phyloP scores from a whole-genome alignment of 1,139 yeast genomes.

The Casaregolazyma suthepensis region DNA sequence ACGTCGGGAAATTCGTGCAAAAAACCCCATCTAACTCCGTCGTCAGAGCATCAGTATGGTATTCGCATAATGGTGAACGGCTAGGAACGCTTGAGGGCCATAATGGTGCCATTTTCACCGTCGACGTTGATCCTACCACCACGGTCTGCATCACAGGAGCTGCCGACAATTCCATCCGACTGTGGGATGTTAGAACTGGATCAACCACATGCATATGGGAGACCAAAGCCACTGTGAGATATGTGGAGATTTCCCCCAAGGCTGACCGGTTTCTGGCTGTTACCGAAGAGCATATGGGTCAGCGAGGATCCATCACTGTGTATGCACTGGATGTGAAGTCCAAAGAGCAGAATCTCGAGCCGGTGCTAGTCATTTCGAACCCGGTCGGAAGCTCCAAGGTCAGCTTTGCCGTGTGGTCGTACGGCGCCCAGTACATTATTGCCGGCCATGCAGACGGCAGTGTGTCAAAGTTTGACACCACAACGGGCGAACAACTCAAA shows the following conservation, averaged over 20 bases:
- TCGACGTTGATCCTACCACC: conserved; percentile 71
- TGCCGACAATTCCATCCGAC: conserved; percentile 79
- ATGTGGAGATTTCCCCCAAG: conserved; percentile 80
- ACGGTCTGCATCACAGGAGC: conserved; percentile 78
- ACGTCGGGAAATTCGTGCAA: neutral
- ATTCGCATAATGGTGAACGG: conserved; percentile 92
- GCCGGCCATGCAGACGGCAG: conserved; percentile 87
- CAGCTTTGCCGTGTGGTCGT: conserved; percentile 86
- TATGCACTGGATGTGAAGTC: conserved; percentile 52
- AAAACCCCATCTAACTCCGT: neutral
- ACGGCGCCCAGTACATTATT: conserved; percentile 63
- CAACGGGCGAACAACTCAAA: conserved; percentile 62
- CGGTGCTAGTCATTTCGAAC: conserved; percentile 49
- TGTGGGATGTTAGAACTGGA: conserved; percentile 83
- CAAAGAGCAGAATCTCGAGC: conserved; percentile 36
- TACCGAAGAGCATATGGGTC: conserved; percentile 92
- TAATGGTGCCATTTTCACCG: conserved; percentile 92
- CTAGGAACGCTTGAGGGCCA: conserved; percentile 89
- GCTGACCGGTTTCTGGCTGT: conserved; percentile 66
- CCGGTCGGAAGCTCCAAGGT: conserved; percentile 59
- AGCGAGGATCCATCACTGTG: conserved; percentile 68
- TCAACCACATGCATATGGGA: conserved; percentile 69
- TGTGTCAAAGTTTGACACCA: conserved; percentile 72
- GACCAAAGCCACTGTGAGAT: conserved; percentile 78
- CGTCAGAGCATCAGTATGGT: conserved; percentile 57